Evolutionary conservation across 2,329 filamentous ascomycete genomes (phyloP).

Genomic region (Pseudocercospora cruenta): DNA sequence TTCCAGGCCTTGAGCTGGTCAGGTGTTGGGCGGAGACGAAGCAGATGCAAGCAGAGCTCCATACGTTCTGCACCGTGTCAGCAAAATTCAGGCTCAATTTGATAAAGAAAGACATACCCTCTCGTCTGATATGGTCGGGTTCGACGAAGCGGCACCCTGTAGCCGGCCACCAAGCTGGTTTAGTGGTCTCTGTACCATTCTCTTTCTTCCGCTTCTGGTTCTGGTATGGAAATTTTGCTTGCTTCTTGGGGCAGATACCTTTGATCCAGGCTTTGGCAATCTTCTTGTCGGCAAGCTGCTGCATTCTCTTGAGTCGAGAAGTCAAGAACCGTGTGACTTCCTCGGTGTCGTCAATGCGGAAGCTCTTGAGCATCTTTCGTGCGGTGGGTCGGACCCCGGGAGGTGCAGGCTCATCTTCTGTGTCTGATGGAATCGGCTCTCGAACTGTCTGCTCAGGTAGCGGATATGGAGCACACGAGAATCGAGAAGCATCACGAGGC

Average conservation of each 20-base stretch:
- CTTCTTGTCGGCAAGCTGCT: conserved; percentile 72
- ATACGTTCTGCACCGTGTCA: conserved; percentile 34
- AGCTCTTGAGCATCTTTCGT: conserved; percentile 14
- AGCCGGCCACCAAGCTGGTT: conserved; percentile 43
- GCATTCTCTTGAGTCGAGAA: conserved; percentile 50
- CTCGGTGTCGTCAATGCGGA: conserved; percentile 23
- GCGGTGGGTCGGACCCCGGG: not conserved
- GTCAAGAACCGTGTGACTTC: conserved; percentile 20
- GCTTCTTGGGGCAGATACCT: conserved; percentile 75
- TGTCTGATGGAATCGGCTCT: not conserved
- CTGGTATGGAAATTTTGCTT: conserved; percentile 73
- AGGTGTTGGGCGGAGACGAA: conserved; percentile 35
- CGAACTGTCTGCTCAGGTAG: not conserved
- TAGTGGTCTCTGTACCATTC: conserved; percentile 19
- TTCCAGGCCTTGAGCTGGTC: conserved; percentile 36
- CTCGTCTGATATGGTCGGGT: conserved; percentile 72
- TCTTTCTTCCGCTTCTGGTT: conserved; percentile 62
- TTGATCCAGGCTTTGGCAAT: conserved; percentile 78
- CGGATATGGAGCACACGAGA: conserved; percentile 8
- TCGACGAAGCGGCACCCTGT: conserved; percentile 66
- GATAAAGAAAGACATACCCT: conserved; percentile 51
- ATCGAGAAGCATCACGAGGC: conserved; percentile 11
- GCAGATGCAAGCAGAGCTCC: conserved; percentile 35
- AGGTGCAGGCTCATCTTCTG: not conserved
- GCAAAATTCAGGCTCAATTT: not conserved